Base-by-base conservation (phyloP, 768 basidiomycete genomes). In the Dioszegia crocea region DNA sequence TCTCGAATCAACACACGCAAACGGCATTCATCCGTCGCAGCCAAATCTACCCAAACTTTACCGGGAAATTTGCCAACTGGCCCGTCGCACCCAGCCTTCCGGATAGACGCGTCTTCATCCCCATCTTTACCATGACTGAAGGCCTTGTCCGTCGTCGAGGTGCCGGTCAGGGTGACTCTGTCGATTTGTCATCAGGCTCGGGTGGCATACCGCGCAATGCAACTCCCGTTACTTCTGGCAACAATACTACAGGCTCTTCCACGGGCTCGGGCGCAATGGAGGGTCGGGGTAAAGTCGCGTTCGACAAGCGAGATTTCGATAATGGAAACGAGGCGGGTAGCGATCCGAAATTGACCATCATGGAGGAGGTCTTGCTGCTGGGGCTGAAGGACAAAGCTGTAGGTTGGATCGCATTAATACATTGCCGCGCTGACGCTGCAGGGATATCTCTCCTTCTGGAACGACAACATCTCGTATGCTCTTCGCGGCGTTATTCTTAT, bases 381-480 rank as follows among this genome's bases (percentile, higher is more conserved):
- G 96, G 96, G 3, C 80, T 99, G 58, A 97, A 98, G 77, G 96
- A 98, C 79, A 93, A 92, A 74, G 91, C 94, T 81, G 91, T 91
- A 68, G 58, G 77, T 68, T 8, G 40, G 11, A 26, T 39, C 31
- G 17, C 10, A 21, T 16, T n/a, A n/a, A n/a, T 23, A 46, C 24
- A 11, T 30, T 23, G 23, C 45, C 21, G 21, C 8, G 30, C 31
- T 36, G 56, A 57, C n/a, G 39, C 65, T 45, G 41, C 66, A 86
- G 84, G 93, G 93, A 33, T 96, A 98, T 77, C 84, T 98, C 38
- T 94, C 91, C 0, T 98, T 98, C 76, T 98, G 94, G 94, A 98
- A 98, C 79, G 94, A 99, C 81, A 98, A 97, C 79, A 99, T 99
- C 66, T 96, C 92, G 0, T 99, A 99, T 78, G 93, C 94, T 14